These are phyloP conservation scores for Singerocomus rubriflavus DNA, from an alignment of 1,284 basidiomycete genomes.

Conservation along the genomic window DNA sequence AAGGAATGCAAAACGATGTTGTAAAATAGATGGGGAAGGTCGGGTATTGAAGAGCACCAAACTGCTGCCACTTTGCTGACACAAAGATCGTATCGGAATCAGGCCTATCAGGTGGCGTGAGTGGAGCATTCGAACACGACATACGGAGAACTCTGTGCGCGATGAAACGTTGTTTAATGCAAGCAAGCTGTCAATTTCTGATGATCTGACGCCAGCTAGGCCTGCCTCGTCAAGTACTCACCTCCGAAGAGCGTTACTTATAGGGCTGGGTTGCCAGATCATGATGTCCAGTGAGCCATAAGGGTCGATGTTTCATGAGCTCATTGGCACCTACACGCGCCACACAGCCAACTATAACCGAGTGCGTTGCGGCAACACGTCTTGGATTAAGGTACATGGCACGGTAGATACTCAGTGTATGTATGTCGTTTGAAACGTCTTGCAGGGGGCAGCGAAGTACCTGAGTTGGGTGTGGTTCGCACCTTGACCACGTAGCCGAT, in stretches of 20 bases:
- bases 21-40: slow-evolving; percentile 77
- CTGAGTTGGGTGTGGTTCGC: neutral
- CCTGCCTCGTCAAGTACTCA: neutral
- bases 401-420: no score
- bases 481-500: no score
- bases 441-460: neutral
- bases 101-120: neutral
- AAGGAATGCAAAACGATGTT: slow-evolving; percentile 54
- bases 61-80: slow-evolving; percentile 47
- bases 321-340: slow-evolving; percentile 58
- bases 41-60: slow-evolving; percentile 72
- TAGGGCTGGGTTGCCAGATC: slow-evolving; percentile 41
- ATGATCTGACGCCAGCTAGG: neutral
- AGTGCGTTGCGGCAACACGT: slow-evolving; percentile 4
- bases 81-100: neutral
- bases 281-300: neutral
- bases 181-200: neutral
- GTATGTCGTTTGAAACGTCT: no score
- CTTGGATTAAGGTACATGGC: neutral
- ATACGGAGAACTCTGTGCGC: slow-evolving; percentile 58
- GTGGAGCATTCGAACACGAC: neutral
- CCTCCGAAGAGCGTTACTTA: slow-evolving; percentile 67
- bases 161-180: slow-evolving; percentile 46
- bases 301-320: neutral
- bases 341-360: slow-evolving; percentile 60